Base-by-base conservation (phyloP, 257 asterid genomes). In the Fraxinus americana region DNA sequence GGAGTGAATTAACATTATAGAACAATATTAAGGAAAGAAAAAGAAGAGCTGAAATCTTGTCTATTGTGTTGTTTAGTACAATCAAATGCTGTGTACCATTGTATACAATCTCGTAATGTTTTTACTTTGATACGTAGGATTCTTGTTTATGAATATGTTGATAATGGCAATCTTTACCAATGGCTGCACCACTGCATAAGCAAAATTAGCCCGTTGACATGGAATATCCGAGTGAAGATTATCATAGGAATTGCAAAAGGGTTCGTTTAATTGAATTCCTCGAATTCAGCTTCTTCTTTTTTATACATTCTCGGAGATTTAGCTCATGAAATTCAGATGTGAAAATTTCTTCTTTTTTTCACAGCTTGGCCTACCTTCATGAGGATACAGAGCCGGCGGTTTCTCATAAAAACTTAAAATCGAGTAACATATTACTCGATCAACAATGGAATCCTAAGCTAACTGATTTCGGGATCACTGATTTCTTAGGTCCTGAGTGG, bases 231-330 rank as follows among this genome's bases (percentile, higher is more conserved):
- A 50, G 80, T 86, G 88, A 74, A 77, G 11, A 88, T 88, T 39
- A 79, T 91, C 70, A 81, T 80, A 32, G 97, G 94, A 81, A 80
- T 88, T 48, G 92, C 95, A 43, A 91, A 90, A 86, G 95, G 95
- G 97, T 90, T 41, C 16, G 50, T 41, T 41, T 36, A 36, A 36
- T 36, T 36, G 39, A 11, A 9, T 38, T 38, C 23, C 38, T 27
- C 5, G 67, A 59, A 61, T 19, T 17, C 1, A 29, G 11, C 12
- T 16, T 59, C 10, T 73, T 10, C 43, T 38, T 38, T 36, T 38
- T 8, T 13, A 1, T 45, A 19, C 34, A 2, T 45, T 48, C 57
- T 45, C 30, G n/a, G 5, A 70, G 29, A 19, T n/a, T 16, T 4
- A 7, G 7, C 41, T 73, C 4, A 5, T 65, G 14, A 6, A 69